These are phyloP conservation scores for Iberis amara DNA, from an alignment of 441 rosid genomes.

Conservation along the genomic window DNA sequence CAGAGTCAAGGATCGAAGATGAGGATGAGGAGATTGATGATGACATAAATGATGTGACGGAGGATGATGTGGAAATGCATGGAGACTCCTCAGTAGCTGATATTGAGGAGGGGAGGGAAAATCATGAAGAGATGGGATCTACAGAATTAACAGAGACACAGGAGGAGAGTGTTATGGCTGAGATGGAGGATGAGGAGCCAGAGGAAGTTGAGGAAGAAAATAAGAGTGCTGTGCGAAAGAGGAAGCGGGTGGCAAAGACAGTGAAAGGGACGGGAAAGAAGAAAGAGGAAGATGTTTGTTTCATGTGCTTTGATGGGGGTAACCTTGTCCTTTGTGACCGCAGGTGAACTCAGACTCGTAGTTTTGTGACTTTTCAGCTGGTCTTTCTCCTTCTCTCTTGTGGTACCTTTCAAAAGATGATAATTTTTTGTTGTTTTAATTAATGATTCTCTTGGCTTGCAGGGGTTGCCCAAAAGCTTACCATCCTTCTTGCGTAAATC, in stretches of 20 bases:
- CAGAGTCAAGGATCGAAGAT: constrained; percentile 26
- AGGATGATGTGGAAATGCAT: constrained; percentile 17
- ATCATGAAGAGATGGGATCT: constrained; percentile 26
- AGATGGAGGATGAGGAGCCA: constrained; percentile 35
- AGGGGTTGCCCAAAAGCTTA: constrained; percentile 99
- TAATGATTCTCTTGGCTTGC: constrained; percentile 19
- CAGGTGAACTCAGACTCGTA: too few species aligned
- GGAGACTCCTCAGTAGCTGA: constrained; percentile 25
- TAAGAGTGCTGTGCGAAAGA: constrained; percentile 53
- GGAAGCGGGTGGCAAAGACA: constrained; percentile 53
- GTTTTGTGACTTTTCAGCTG: too few species aligned
- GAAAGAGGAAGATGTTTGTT: constrained; percentile 93
- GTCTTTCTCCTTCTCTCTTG: constrained; percentile 11
- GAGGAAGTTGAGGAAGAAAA: constrained; percentile 51
- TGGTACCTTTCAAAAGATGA: constrained; percentile 18
- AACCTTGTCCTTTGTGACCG: constrained; percentile 91
- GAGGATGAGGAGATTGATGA: constrained; percentile 27
- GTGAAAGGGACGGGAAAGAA: constrained; percentile 52
- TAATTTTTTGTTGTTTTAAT: constrained; percentile 1
- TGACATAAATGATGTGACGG: constrained; percentile 17
- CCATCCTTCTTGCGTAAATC: constrained; percentile 79
- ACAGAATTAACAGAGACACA: constrained; percentile 26
- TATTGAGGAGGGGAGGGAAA: constrained; percentile 27
- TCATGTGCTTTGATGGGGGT: constrained; percentile 96
- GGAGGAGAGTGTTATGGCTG: constrained; percentile 29